phyloP scores from a whole-genome alignment of 73 alveolate genomes.

The Paramecium pentaurelia region DNA sequence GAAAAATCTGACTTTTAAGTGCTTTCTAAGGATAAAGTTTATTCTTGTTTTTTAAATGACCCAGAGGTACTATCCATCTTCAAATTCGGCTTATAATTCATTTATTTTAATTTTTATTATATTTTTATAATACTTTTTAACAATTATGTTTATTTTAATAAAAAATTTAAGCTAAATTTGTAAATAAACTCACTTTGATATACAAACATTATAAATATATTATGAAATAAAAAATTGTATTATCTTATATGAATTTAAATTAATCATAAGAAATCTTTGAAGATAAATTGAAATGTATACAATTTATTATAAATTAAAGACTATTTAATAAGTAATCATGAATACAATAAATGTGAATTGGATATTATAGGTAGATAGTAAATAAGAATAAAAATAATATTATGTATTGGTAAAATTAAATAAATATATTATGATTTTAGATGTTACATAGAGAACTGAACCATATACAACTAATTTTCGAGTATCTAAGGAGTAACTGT shows the following conservation, averaged over 20 bases:
- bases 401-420: background rate
- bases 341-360: too few relatives aligned
- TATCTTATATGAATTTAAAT: too few relatives aligned
- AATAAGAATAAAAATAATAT: background rate
- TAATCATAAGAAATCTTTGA: too few relatives aligned
- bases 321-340: too few relatives aligned
- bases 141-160: background rate
- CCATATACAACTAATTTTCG: slow-evolving; percentile 21
- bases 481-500: background rate
- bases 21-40: background rate
- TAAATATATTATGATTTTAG: background rate
- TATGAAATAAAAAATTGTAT: too few relatives aligned
- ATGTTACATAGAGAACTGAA: background rate
- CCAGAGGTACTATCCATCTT: slow-evolving; percentile 52
- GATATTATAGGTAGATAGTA: slow-evolving; percentile 52
- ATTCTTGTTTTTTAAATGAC: background rate
- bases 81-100: slow-evolving; percentile 26
- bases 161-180: background rate
- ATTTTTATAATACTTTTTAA: background rate
- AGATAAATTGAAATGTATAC: too few relatives aligned
- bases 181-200: background rate
- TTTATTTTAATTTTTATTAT: background rate
- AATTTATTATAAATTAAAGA: background rate
- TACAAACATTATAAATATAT: background rate
- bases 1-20: background rate